These are phyloP conservation scores for Oxyria digyna DNA, from an alignment of 148 eudicot genomes.

Conservation along the genomic window DNA sequence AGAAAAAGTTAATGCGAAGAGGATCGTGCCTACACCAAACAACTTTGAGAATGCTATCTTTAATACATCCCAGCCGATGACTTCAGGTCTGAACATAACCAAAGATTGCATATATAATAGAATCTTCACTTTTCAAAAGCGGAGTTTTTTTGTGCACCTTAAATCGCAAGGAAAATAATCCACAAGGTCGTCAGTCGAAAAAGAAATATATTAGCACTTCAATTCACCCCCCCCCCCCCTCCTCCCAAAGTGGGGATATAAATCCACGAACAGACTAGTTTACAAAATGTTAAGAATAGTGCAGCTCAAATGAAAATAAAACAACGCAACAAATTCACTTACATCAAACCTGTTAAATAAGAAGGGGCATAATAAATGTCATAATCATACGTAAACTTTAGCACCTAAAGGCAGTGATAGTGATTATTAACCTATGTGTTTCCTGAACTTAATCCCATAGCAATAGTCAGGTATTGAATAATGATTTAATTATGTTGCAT, in stretches of 20 bases:
- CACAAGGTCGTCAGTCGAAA: not conserved
- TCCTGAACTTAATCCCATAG: not conserved
- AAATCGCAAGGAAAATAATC: not conserved
- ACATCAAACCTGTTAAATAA: not conserved
- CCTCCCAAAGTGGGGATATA: not conserved
- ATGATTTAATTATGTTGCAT: not conserved
- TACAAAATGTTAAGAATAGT: not conserved
- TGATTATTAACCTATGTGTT: not conserved
- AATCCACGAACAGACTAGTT: not conserved
- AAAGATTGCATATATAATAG: not conserved
- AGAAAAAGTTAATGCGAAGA: conserved; percentile 12
- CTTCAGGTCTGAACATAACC: not conserved
- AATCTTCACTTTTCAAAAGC: not conserved
- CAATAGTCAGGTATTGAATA: not conserved
- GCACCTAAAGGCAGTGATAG: not conserved
- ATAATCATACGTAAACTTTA: not conserved
- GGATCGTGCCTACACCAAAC: not conserved
- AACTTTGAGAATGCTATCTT: not conserved
- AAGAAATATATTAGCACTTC: not conserved
- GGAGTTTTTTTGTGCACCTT: not conserved
- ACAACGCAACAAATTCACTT: not conserved
- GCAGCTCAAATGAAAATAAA: not conserved
- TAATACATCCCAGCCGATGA: not conserved
- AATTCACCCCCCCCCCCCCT: no score
- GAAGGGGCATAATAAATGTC: not conserved